A percentile compares a stretch with the other conserved stretches of the same genome.
These are phyloP conservation scores for Tardiomyces blankii DNA, from an alignment of 1,139 yeast genomes.

Conservation along the genomic window DNA sequence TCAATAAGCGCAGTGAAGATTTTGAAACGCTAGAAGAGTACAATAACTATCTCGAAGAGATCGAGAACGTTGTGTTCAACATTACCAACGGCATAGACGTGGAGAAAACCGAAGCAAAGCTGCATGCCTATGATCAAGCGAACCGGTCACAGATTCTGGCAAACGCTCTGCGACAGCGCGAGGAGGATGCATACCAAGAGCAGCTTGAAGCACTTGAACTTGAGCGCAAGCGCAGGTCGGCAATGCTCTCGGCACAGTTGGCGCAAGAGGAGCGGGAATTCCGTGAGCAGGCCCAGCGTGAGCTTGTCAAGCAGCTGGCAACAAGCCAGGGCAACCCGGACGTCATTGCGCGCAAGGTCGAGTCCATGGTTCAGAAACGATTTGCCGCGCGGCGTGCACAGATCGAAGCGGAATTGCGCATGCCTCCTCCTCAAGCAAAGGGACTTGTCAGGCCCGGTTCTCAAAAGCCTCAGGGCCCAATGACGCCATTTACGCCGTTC, in stretches of 20 bases:
- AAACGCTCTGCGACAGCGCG: constrained; percentile 59
- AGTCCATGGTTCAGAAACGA: constrained; percentile 54
- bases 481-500: constrained; percentile 84
- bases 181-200: constrained; percentile 57
- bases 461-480: constrained; percentile 10
- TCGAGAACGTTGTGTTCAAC: constrained; percentile 71
- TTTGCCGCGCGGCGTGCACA: constrained; percentile 57
- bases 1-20: constrained; percentile 72
- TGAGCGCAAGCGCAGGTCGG: constrained; percentile 36
- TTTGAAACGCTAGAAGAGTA: constrained; percentile 49
- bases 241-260: constrained; percentile 24
- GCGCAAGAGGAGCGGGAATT: constrained; percentile 26
- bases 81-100: constrained; percentile 59
- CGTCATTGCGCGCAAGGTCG: constrained; percentile 40
- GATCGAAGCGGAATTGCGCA: constrained; percentile 40
- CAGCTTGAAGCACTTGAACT: constrained; percentile 64
- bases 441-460: constrained; percentile 3
- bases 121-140: constrained; percentile 61
- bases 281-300: constrained; percentile 49
- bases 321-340: constrained; percentile 38
- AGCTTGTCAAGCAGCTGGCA: constrained; percentile 55
- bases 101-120: constrained; percentile 57
- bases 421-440: constrained; percentile 1
- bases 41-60: constrained; percentile 70
- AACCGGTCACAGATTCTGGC: constrained; percentile 69